These are phyloP conservation scores for Mortierella claussenii DNA, from an alignment of 192 early-diverging fungal species.

Conservation along the genomic window DNA sequence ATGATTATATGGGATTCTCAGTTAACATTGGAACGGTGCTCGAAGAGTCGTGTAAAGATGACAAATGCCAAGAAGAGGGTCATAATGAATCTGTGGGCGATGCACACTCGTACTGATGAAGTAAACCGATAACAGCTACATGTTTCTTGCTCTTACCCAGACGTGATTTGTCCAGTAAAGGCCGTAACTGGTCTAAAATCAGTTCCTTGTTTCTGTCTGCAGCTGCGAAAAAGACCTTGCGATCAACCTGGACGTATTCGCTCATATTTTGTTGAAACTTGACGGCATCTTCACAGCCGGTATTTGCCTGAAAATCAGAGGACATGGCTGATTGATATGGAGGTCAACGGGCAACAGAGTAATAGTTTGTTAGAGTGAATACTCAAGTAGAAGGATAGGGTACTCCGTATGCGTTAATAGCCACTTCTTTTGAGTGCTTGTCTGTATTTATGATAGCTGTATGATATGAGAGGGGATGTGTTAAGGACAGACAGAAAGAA, in stretches of 20 bases:
- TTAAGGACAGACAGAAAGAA: no score
- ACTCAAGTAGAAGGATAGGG: no score
- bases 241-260: constrained; percentile 44
- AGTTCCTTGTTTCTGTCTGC: constrained; percentile 46
- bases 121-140: background rate
- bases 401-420: no score
- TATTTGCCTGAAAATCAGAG: background rate
- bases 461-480: no score
- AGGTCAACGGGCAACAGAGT: background rate
- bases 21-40: no score
- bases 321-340: background rate
- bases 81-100: no score
- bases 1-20: no score
- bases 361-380: no score
- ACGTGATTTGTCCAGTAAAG: constrained; percentile 11
- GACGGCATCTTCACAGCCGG: background rate
- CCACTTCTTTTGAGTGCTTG: no score
- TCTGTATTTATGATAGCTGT: no score
- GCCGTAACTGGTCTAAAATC: constrained; percentile 27
- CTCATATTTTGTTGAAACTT: constrained; percentile 34
- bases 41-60: no score
- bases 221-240: constrained; percentile 48
- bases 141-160: constrained; percentile 17
- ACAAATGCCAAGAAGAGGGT: background rate
- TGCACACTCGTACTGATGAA: no score